These are phyloP conservation scores for Sonneratia caseolaris DNA, from an alignment of 345 rosid genomes.

Conservation along the genomic window DNA sequence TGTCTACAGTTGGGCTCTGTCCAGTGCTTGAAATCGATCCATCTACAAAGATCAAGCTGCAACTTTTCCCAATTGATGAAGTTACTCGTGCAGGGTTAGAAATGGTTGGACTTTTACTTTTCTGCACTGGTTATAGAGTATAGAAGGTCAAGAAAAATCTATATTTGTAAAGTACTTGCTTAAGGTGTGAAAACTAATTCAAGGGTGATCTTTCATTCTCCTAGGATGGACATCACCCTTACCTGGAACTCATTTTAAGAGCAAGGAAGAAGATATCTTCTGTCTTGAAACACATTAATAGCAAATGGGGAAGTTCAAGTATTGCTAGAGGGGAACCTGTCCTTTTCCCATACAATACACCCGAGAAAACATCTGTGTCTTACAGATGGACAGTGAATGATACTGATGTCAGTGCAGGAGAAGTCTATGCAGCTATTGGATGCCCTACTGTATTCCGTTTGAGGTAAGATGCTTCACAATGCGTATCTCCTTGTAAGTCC, in stretches of 20 bases:
- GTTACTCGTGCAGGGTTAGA: slow-evolving; percentile 51
- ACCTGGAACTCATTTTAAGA: slow-evolving; percentile 61
- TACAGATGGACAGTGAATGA: slow-evolving; percentile 47
- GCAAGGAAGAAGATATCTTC: slow-evolving; percentile 12
- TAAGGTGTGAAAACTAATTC: neutral
- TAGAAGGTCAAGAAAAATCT: neutral
- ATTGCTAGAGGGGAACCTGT: slow-evolving; percentile 52
- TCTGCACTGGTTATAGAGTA: neutral
- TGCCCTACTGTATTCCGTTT: slow-evolving; percentile 66
- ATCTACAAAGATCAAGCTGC: slow-evolving; percentile 60
- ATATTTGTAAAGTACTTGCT: neutral
- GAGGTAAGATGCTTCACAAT: slow-evolving; percentile 35
- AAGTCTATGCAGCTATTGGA: slow-evolving; percentile 52
- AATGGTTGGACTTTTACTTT: slow-evolving; percentile 35
- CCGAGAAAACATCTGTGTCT: slow-evolving; percentile 17
- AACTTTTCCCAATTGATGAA: slow-evolving; percentile 76
- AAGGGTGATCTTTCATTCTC: neutral
- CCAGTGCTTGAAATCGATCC: slow-evolving; percentile 22
- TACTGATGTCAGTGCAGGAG: slow-evolving; percentile 32
- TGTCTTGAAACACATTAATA: slow-evolving; percentile 14
- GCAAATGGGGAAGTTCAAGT: slow-evolving; percentile 17
- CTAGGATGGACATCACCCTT: slow-evolving; percentile 83
- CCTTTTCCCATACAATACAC: slow-evolving; percentile 43
- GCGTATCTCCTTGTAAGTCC: neutral
- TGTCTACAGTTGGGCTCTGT: slow-evolving; percentile 14